A percentile compares a stretch with the other conserved stretches of the same genome.
Evolutionary conservation across 1,139 yeast species (phyloP).

Genomic region (Lodderomyces beijingensis): DNA sequence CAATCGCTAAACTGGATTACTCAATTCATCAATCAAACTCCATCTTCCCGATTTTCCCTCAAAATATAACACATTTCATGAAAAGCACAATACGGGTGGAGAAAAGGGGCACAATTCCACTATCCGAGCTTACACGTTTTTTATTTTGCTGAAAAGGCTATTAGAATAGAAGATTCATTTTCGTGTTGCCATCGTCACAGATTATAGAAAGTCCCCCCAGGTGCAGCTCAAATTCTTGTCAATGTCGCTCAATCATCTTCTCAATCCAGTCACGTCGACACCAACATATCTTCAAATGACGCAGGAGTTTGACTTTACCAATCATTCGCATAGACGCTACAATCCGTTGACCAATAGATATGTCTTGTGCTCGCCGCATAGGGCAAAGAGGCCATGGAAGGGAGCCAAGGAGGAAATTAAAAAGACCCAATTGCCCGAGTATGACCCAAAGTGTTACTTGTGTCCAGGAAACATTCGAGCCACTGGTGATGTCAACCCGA

Average conservation of each 20-base stretch:
- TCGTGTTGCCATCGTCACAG: too few relatives aligned
- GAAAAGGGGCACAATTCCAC: too few relatives aligned
- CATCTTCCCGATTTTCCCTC: too few relatives aligned
- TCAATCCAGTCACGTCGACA: constrained; percentile 21
- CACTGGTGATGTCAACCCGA: constrained; percentile 59
- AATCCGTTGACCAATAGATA: constrained; percentile 63
- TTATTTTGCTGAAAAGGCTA: too few relatives aligned
- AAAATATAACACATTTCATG: too few relatives aligned
- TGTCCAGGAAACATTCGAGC: constrained; percentile 74
- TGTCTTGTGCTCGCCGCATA: constrained; percentile 72
- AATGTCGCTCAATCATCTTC: constrained; percentile 19
- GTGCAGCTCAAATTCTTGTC: too few relatives aligned
- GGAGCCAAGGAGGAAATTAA: constrained; percentile 61
- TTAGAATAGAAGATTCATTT: too few relatives aligned
- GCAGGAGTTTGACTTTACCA: constrained; percentile 43
- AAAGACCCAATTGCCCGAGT: constrained; percentile 44
- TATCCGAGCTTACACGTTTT: too few relatives aligned
- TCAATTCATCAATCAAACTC: too few relatives aligned
- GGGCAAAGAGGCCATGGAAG: constrained; percentile 80
- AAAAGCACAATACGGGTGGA: too few relatives aligned
- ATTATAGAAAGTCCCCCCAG: too few relatives aligned
- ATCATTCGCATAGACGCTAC: constrained; percentile 63
- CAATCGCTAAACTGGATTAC: too few relatives aligned
- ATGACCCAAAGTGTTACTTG: constrained; percentile 65
- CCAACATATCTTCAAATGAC: constrained; percentile 20